These are phyloP conservation scores for Zygoascus ofunaensis DNA, from an alignment of 805 yeast genomes.

Conservation along the genomic window DNA sequence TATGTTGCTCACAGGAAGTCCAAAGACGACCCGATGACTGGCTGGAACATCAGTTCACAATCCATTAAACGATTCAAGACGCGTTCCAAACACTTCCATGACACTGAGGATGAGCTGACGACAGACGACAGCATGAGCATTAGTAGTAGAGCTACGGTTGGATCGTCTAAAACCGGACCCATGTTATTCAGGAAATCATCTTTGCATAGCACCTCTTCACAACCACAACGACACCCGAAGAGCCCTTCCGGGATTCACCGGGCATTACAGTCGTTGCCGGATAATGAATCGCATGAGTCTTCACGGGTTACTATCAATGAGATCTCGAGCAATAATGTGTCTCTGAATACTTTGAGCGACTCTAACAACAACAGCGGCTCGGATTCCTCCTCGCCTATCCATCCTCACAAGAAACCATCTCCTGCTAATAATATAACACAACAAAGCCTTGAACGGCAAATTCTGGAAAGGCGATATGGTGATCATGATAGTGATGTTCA, in stretches of 20 bases:
- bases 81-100: not conserved
- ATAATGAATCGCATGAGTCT: too few species aligned
- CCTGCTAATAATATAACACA: too few species aligned
- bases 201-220: not conserved
- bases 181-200: not conserved
- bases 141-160: not conserved
- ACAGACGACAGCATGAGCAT: not conserved
- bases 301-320: too few species aligned
- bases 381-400: too few species aligned
- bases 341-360: too few species aligned
- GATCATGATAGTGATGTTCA: too few species aligned
- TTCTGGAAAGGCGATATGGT: too few species aligned
- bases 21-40: constrained; percentile 10
- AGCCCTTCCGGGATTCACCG: not conserved
- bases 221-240: not conserved
- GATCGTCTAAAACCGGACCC: not conserved
- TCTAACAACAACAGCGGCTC: too few species aligned
- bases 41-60: constrained; percentile 8
- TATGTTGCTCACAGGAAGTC: constrained; percentile 3
- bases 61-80: constrained; percentile 3
- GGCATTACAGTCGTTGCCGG: too few species aligned
- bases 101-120: not conserved
- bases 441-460: too few species aligned
- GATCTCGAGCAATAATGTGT: too few species aligned
- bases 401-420: too few species aligned